Base-by-base conservation (phyloP, 2,329 filamentous ascomycete species). In the Colletotrichum melonis region DNA sequence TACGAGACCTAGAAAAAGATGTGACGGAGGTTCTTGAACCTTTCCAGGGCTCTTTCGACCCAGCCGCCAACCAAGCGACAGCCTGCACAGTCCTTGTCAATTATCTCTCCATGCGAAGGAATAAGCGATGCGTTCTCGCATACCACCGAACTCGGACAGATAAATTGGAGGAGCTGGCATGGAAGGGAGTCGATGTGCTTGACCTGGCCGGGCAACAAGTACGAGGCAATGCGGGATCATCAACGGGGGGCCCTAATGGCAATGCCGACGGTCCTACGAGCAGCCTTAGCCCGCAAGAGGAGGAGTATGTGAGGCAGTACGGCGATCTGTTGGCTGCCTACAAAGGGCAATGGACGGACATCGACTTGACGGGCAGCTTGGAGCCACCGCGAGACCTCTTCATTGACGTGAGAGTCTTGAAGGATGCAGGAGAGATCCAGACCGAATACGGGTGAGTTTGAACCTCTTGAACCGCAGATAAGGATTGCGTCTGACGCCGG, bases 271-370 rank as follows among this genome's bases (percentile, higher is more conserved):
- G 83, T 32, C 85, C 84, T 26, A 91, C 91, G 72, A 96, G 92
- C 85, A 96, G 94, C 78, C 85, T 98, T 72, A 98, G 95, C 78
- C 95, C 97, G 0, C 96, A 98, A 81, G 97, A 99, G 82, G 95
- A 98, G 82, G 97, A 98, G 78, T 99, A 98, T 80, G 94, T 98
- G 70, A 89, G 96, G 73, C 93, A 95, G 79, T 99, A 98, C 80
- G 92, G 93, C 76, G 95, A 99, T 79, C 87, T 99, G 76, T 86
- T 99, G 68, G 95, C 96, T n/a, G 94, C 95, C 2, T 98, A 97
- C 84, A 99, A 99, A 82, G 97, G 97, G 1, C 95, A 98, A 79
- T 99, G 96, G 96, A 98, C 96, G 24, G 97, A 99, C 81, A 93
- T 99, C 76, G 97, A 99, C 83, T 86, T 99, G 67, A 98, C 97